Evolutionary conservation across 352 stramenopile genomes (phyloP).

Genomic region (Phytopythium cucurbitacearum): DNA sequence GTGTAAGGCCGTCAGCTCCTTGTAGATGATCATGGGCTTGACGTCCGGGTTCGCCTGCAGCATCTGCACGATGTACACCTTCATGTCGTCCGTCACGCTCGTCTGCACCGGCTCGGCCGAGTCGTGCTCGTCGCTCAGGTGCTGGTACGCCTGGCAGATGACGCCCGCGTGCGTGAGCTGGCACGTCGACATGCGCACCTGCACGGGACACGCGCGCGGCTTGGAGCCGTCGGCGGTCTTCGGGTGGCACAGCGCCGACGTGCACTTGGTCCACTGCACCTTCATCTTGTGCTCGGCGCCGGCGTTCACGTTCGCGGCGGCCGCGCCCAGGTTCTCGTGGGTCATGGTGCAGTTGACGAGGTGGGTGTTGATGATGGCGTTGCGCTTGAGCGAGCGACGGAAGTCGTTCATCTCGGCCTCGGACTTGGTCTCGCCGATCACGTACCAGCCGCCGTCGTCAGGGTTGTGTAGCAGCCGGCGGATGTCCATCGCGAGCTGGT

Average conservation of each 20-base stretch:
- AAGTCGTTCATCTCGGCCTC: slow-evolving; percentile 74
- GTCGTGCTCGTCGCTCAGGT: slow-evolving; percentile 73
- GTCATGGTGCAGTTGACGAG: slow-evolving; percentile 82
- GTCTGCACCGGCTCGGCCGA: slow-evolving; percentile 68
- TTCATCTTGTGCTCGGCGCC: slow-evolving; percentile 77
- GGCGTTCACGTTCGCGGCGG: slow-evolving; percentile 14
- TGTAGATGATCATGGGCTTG: slow-evolving; percentile 79
- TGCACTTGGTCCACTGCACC: slow-evolving; percentile 82
- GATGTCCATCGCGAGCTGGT: slow-evolving; percentile 48
- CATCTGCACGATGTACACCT: slow-evolving; percentile 64
- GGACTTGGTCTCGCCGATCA: slow-evolving; percentile 70
- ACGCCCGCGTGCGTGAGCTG: slow-evolving; percentile 71
- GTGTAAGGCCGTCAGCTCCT: slow-evolving; percentile 56
- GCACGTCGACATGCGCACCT: slow-evolving; percentile 80
- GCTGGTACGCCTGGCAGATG: slow-evolving; percentile 73
- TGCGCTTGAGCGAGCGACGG: slow-evolving; percentile 71
- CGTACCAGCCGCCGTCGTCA: slow-evolving; percentile 72
- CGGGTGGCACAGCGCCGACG: slow-evolving; percentile 72
- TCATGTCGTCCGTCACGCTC: slow-evolving; percentile 75
- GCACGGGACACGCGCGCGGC: slow-evolving; percentile 49
- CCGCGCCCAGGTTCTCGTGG: slow-evolving; percentile 45
- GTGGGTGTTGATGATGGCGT: slow-evolving; percentile 83
- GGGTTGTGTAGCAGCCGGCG: slow-evolving; percentile 71
- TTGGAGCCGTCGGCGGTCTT: slow-evolving; percentile 37
- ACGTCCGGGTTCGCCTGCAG: slow-evolving; percentile 54